Evolutionary conservation across 116 monocot genomes (phyloP).

Genomic region (Trichopus zeylanicus): DNA sequence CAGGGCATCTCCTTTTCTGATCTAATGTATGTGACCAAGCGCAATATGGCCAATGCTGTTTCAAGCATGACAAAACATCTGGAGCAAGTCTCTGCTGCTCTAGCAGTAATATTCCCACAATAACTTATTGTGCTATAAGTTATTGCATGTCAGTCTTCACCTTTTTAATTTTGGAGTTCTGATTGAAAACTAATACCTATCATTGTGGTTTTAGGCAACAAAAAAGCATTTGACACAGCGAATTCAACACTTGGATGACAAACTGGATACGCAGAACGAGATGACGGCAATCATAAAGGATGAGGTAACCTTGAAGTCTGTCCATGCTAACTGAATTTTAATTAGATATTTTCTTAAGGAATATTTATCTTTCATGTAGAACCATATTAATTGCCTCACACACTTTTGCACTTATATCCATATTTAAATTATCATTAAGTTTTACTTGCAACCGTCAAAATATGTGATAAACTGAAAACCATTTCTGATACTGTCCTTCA

Average conservation of each 20-base stretch:
- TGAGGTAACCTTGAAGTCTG: constrained; percentile 28
- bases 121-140: too few species aligned
- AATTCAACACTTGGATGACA: constrained; percentile 63
- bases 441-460: too few species aligned
- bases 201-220: constrained; percentile 28
- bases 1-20: constrained; percentile 79
- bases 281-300: constrained; percentile 43
- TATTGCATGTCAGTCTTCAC: too few species aligned
- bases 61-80: constrained; percentile 88
- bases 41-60: constrained; percentile 87
- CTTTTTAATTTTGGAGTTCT: too few species aligned
- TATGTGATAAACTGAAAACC: background rate
- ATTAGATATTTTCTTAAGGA: too few species aligned
- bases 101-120: constrained; percentile 62
- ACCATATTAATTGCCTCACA: background rate
- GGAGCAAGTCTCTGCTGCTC: constrained; percentile 77
- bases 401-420: background rate
- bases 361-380: background rate
- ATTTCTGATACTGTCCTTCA: background rate
- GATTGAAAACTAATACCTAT: too few species aligned
- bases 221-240: constrained; percentile 63
- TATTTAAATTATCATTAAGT: constrained; percentile 1
- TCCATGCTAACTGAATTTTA: too few species aligned
- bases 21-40: constrained; percentile 96
- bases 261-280: constrained; percentile 65